Percentiles rank a stretch among this genome's conserved stretches.
These are phyloP conservation scores for Calycina herbarum DNA, from an alignment of 2,329 filamentous ascomycete species.

Conservation along the genomic window DNA sequence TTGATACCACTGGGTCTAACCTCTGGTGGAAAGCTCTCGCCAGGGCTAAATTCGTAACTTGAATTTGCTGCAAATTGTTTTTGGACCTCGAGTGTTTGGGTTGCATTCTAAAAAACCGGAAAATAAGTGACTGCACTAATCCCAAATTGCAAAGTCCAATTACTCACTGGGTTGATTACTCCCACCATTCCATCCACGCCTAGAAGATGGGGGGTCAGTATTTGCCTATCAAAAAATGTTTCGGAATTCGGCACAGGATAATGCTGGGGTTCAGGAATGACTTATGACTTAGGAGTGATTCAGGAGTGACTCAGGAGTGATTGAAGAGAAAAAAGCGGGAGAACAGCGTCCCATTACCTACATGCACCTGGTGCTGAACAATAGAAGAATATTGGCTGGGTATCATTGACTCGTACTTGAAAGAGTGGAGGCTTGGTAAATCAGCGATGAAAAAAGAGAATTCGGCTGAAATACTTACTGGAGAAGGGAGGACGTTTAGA, in stretches of 20 bases:
- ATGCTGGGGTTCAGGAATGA: too few relatives aligned
- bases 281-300: too few relatives aligned
- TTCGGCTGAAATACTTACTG: constrained; percentile 40
- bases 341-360: too few relatives aligned
- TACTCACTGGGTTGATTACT: constrained; percentile 66
- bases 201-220: too few relatives aligned
- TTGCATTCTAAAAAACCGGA: constrained; percentile 23
- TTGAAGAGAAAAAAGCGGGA: too few relatives aligned
- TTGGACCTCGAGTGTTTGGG: constrained; percentile 29
- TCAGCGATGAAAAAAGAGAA: constrained; percentile 4
- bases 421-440: constrained; percentile 41
- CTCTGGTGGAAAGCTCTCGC: constrained; percentile 29
- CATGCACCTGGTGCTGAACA: constrained; percentile 69
- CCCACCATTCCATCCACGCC: constrained; percentile 69
- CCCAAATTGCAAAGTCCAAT: neutral
- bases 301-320: too few relatives aligned
- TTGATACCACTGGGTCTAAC: constrained; percentile 14
- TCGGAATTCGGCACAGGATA: too few relatives aligned
- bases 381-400: constrained; percentile 67
- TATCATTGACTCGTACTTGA: constrained; percentile 56
- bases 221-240: too few relatives aligned
- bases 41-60: constrained; percentile 26
- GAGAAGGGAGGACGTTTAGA: constrained; percentile 43
- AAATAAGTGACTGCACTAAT: neutral
- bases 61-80: constrained; percentile 25